Conservation (phyloP, 1,284 basidiomycete genomes). For the Pseudozyma thailandica region DNA sequence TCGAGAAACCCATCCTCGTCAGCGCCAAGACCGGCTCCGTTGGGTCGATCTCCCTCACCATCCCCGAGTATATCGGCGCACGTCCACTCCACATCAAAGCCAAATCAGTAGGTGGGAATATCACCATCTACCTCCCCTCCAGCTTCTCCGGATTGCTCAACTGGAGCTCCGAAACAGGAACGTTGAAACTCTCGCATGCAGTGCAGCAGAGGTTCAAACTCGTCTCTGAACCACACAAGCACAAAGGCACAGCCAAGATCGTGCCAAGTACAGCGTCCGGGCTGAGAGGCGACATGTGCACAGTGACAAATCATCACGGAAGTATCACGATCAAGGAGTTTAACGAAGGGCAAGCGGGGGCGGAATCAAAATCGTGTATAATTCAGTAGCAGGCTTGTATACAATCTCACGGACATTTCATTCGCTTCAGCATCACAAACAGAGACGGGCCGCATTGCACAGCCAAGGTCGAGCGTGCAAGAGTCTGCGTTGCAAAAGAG, state of each 20-base stretch:
- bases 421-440: neutral
- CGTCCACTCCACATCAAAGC: slow-evolving; percentile 53
- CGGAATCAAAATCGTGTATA: slow-evolving; percentile 9
- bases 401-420: neutral
- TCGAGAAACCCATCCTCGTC: slow-evolving; percentile 37
- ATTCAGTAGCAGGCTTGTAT: slow-evolving; percentile 11
- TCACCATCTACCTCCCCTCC: slow-evolving; percentile 49
- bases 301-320: slow-evolving; percentile 35
- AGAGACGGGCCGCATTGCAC: neutral
- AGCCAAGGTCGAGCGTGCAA: neutral
- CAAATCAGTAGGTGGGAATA: slow-evolving; percentile 44
- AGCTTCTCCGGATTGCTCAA: slow-evolving; percentile 56
- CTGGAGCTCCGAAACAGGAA: slow-evolving; percentile 55
- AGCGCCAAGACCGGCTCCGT: slow-evolving; percentile 37
- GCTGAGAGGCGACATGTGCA: slow-evolving; percentile 47
- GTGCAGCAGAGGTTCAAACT: slow-evolving; percentile 39
- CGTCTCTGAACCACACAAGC: slow-evolving; percentile 46
- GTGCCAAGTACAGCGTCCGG: slow-evolving; percentile 41
- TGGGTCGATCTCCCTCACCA: slow-evolving; percentile 24
- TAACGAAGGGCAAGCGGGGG: slow-evolving; percentile 8
- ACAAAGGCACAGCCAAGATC: slow-evolving; percentile 52
- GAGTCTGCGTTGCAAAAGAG: slow-evolving; percentile 12
- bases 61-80: slow-evolving; percentile 48
- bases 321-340: slow-evolving; percentile 39
- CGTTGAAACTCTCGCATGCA: slow-evolving; percentile 45